A percentile compares a stretch with the other conserved stretches of the same genome.
These are phyloP conservation scores for Smithsoniella earleae DNA, from an alignment of 163 green algal genomes.

Conservation along the genomic window DNA sequence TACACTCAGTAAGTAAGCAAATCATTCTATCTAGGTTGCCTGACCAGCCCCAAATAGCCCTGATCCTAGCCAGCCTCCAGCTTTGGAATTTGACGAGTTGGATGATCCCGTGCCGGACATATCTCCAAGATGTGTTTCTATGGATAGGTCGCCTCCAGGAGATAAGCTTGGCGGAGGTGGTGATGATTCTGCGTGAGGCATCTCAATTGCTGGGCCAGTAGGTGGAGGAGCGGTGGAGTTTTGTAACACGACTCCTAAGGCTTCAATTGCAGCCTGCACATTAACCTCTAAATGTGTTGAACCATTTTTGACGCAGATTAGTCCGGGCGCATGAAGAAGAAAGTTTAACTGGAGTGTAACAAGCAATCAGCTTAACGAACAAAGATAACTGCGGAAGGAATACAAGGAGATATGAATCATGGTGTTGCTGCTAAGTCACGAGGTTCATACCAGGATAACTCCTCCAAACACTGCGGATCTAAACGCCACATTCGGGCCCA, in stretches of 20 bases:
- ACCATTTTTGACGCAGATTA: too few relatives aligned
- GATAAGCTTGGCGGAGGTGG: neutral
- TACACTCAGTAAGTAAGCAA: too few relatives aligned
- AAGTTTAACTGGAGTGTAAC: neutral
- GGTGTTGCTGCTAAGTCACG: too few relatives aligned
- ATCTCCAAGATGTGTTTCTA: neutral
- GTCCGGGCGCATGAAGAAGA: too few relatives aligned
- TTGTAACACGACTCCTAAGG: slow-evolving; percentile 84
- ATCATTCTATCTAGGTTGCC: too few relatives aligned
- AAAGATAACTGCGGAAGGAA: too few relatives aligned
- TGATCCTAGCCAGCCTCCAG: neutral
- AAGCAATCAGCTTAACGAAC: slow-evolving; percentile 15
- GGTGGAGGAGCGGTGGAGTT: slow-evolving; percentile 75
- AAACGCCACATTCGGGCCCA: slow-evolving; percentile 59
- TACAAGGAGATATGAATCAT: too few relatives aligned
- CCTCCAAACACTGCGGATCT: slow-evolving; percentile 85
- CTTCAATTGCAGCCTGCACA: slow-evolving; percentile 87
- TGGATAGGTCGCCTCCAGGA: neutral
- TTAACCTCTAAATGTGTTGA: too few relatives aligned
- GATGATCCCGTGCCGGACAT: neutral
- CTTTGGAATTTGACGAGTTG: neutral
- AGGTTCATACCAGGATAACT: slow-evolving; percentile 70
- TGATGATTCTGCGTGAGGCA: slow-evolving; percentile 7
- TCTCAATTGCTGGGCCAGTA: slow-evolving; percentile 49
- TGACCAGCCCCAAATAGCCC: neutral